phyloP scores from a whole-genome alignment of 2,329 filamentous ascomycete species.

The Paraconiothyrium brasiliense region DNA sequence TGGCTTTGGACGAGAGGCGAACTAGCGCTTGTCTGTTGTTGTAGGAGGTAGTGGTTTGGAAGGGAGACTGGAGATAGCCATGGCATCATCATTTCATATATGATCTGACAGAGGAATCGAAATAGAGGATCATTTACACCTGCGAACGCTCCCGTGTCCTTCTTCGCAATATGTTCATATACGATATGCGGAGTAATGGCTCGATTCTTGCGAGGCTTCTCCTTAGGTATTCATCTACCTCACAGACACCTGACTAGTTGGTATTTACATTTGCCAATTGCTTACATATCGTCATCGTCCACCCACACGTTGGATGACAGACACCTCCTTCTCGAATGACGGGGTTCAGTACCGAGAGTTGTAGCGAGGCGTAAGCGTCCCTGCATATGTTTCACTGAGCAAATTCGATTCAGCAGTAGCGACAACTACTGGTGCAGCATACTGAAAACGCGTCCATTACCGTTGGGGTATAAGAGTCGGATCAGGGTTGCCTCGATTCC shows the following conservation, averaged over 20 bases:
- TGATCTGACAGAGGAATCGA: constrained; percentile 2
- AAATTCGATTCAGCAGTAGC: too few relatives aligned
- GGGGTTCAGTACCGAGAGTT: background rate
- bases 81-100: background rate
- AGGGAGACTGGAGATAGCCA: background rate
- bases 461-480: too few relatives aligned
- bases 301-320: background rate
- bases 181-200: too few relatives aligned
- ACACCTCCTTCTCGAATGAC: background rate
- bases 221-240: too few relatives aligned
- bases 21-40: background rate
- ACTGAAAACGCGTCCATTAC: too few relatives aligned
- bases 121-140: background rate
- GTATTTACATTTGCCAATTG: background rate
- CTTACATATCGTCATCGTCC: background rate
- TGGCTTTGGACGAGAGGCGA: background rate
- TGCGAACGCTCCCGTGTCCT: background rate
- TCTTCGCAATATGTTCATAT: background rate
- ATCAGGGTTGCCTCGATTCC: too few relatives aligned
- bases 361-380: background rate
- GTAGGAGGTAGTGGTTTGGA: background rate
- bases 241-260: too few relatives aligned
- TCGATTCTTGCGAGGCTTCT: too few relatives aligned
- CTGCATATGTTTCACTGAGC: too few relatives aligned
- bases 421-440: too few relatives aligned